phyloP scores from a whole-genome alignment of 192 early-diverging fungal species.

The Chytriomyces sp. region DNA sequence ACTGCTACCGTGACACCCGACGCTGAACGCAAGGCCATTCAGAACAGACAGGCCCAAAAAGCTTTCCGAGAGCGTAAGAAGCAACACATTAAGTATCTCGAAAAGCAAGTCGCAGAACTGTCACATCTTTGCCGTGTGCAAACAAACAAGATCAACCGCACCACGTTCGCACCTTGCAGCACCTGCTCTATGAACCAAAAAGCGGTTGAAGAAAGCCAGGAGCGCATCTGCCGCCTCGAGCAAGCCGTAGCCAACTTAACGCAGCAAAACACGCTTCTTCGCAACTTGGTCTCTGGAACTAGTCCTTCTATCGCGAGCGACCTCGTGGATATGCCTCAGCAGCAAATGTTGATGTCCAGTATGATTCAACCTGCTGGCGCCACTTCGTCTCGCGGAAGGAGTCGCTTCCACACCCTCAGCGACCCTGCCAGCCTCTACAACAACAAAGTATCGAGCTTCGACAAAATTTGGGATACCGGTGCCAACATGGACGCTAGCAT shows the following conservation, averaged over 20 bases:
- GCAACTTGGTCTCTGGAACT: not conserved
- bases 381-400: no score
- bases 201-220: not conserved
- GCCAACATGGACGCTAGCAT: no score
- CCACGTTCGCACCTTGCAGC: not conserved
- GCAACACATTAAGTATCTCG: conserved; percentile 35
- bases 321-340: no score
- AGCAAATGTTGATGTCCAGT: no score
- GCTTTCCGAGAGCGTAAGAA: conserved; percentile 52
- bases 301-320: no score
- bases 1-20: no score
- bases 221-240: not conserved
- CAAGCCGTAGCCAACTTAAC: not conserved
- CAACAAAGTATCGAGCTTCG: no score
- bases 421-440: no score
- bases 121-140: not conserved
- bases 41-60: conserved; percentile 46
- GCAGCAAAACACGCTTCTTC: not conserved
- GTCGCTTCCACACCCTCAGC: no score
- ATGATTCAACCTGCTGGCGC: no score
- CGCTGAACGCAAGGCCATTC: not conserved
- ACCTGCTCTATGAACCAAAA: not conserved
- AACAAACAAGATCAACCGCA: not conserved
- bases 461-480: no score
- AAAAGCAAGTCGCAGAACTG: conserved; percentile 8